Evolutionary conservation across 306 rosid species (phyloP).

Genomic region (apple (Malus domestica)): DNA sequence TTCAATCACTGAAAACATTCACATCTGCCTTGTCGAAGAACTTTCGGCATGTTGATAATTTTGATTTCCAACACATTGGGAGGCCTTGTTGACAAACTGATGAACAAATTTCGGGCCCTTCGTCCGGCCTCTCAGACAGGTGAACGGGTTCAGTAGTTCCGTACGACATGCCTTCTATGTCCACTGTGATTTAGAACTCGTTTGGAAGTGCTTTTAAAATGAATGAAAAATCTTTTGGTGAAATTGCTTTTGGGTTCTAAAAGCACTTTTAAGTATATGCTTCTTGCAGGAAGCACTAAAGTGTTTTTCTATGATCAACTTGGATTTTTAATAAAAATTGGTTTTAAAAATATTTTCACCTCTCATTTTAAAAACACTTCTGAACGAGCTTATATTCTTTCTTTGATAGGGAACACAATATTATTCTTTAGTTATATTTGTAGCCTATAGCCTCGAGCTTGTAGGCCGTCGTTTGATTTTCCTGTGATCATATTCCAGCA

Average conservation of each 20-base stretch:
- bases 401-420: slow-evolving; percentile 19
- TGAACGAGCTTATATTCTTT: slow-evolving; percentile 25
- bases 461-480: slow-evolving; percentile 17
- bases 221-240: too few relatives aligned
- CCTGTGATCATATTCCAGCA: not conserved
- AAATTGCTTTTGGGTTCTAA: too few relatives aligned
- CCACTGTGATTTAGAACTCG: not conserved
- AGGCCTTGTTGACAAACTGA: slow-evolving; percentile 23
- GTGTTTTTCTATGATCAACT: too few relatives aligned
- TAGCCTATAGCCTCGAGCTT: slow-evolving; percentile 19
- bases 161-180: slow-evolving; percentile 8
- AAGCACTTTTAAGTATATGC: too few relatives aligned
- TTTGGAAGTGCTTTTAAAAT: too few relatives aligned
- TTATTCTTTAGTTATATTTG: slow-evolving; percentile 30
- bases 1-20: slow-evolving; percentile 16
- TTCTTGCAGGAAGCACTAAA: too few relatives aligned
- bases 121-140: slow-evolving; percentile 12
- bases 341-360: too few relatives aligned
- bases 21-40: slow-evolving; percentile 27
- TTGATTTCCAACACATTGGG: slow-evolving; percentile 22
- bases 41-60: slow-evolving; percentile 19
- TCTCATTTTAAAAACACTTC: too few relatives aligned
- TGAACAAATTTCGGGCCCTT: slow-evolving; percentile 14
- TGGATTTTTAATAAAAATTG: too few relatives aligned
- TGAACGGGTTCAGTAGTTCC: slow-evolving; percentile 14